Evolutionary conservation across 2,329 filamentous ascomycete genomes (phyloP), one percentile per base, ranked within the genome.

Genomic region (Aspergillus vadensis): DNA sequence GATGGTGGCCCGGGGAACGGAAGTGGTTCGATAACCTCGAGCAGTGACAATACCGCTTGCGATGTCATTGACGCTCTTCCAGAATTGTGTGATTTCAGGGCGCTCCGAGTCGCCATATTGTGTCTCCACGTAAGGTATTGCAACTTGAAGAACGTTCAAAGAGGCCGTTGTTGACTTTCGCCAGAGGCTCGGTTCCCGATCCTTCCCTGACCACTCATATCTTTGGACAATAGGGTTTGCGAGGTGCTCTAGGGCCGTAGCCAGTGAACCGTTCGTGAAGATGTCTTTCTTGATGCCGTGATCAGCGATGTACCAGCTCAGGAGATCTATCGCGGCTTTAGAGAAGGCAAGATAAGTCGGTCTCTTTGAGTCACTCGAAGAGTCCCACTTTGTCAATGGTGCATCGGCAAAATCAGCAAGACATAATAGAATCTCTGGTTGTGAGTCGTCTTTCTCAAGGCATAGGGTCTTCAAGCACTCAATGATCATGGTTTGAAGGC

Each of bases 321-420:
- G 76, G 49, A 92, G 84, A 2, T 83, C 79, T 83, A 97, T 95
- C 60, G 89, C 87, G 19, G 86, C 86, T 74, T 95, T 96, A 1
- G 93, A 92, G 71, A 98, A 85, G 36, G 95, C 94, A 58, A 99
- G 87, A 71, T 92, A 98, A 0, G 92, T 96, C 6, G 91, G 90
- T 59, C 86, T 86, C 54, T 79, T 75, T 54, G 68, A 73, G 65
- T 73, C 74, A 58, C 64, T 77, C 58, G 62, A 75, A 21, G 62
- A 70, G 57, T 59, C 78, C 72, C 75, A 77, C 63, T 71, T 74
- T 6, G 71, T 69, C 38, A 79, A 67, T 19, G 77, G 89, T 36
- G 96, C 80, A 2, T 86, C 83, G 8, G 87, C 84, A 61, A 96
- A 87, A 53, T 90, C 85, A 1, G 91, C 86, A 9, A 92, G 83